These are phyloP conservation scores for Diaporthe sp. DNA, from an alignment of 2,329 filamentous ascomycete genomes.

Conservation along the genomic window DNA sequence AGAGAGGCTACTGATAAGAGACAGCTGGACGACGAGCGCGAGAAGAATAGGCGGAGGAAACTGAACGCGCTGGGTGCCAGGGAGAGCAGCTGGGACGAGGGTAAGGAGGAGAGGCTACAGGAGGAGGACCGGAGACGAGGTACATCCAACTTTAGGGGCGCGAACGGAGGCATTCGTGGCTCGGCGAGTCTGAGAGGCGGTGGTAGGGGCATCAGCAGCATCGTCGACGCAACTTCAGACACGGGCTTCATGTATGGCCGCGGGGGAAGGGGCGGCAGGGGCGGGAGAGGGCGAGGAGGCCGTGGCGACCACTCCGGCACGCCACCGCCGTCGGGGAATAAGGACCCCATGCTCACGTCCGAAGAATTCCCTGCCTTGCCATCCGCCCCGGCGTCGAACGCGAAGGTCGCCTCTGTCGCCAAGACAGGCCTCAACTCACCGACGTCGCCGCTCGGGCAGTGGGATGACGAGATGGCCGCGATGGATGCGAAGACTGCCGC, in stretches of 20 bases:
- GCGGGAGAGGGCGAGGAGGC: slow-evolving; percentile 47
- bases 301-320: slow-evolving; percentile 36
- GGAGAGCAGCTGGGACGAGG: slow-evolving; percentile 68
- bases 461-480: slow-evolving; percentile 69
- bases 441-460: slow-evolving; percentile 55
- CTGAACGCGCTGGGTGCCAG: slow-evolving; percentile 66
- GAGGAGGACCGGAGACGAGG: slow-evolving; percentile 52
- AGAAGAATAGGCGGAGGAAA: slow-evolving; percentile 69
- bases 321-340: slow-evolving; percentile 34
- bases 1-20: slow-evolving; percentile 63
- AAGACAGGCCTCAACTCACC: slow-evolving; percentile 43
- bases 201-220: slow-evolving; percentile 55
- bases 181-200: slow-evolving; percentile 46
- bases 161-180: slow-evolving; percentile 52
- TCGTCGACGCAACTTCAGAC: slow-evolving; percentile 46
- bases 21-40: slow-evolving; percentile 68
- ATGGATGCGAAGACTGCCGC: slow-evolving; percentile 50
- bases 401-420: slow-evolving; percentile 35
- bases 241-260: slow-evolving; percentile 45
- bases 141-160: slow-evolving; percentile 47
- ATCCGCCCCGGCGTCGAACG: slow-evolving; percentile 35
- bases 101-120: slow-evolving; percentile 57
- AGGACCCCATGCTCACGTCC: slow-evolving; percentile 45
- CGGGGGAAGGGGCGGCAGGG: slow-evolving; percentile 44
- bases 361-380: slow-evolving; percentile 56